Percentiles rank a stretch among this genome's conserved stretches.
Conservation (phyloP, 805 yeast genomes). For the Clavispora fructus region DNA sequence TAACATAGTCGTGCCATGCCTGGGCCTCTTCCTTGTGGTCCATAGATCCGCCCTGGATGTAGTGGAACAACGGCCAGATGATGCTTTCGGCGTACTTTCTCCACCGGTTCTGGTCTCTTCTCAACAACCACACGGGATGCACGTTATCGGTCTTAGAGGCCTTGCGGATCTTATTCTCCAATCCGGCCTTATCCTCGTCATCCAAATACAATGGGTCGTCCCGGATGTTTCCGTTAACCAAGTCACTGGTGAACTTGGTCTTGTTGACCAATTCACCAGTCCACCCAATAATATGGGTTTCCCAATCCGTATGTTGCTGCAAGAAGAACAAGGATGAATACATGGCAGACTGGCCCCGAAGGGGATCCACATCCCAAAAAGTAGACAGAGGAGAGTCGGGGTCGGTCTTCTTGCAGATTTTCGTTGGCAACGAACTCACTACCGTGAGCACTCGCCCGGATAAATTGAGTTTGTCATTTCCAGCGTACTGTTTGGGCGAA, state of each 20-base stretch:
- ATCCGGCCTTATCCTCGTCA: constrained; percentile 47
- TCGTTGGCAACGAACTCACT: constrained; percentile 64
- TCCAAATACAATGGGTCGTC: constrained; percentile 57
- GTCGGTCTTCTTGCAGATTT: constrained; percentile 41
- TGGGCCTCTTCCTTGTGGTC: constrained; percentile 65
- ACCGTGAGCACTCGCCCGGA: constrained; percentile 66
- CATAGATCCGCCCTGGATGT: constrained; percentile 72
- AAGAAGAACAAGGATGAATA: constrained; percentile 69
- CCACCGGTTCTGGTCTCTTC: constrained; percentile 80
- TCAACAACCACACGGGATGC: constrained; percentile 85
- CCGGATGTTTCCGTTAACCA: constrained; percentile 28
- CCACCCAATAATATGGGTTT: constrained; percentile 88
- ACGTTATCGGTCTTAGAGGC: constrained; percentile 47
- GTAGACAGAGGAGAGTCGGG: constrained; percentile 22
- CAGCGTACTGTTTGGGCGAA: constrained; percentile 26
- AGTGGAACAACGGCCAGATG: constrained; percentile 93
- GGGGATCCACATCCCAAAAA: constrained; percentile 56
- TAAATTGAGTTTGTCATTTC: constrained; percentile 29
- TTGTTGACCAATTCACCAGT: constrained; percentile 72
- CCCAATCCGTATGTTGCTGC: constrained; percentile 70
- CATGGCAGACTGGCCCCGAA: constrained; percentile 81
- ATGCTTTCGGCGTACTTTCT: constrained; percentile 83
- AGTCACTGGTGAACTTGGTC: constrained; percentile 14
- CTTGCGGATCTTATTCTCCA: constrained; percentile 44
- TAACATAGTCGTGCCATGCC: constrained; percentile 84